phyloP scores from a whole-genome alignment of 768 basidiomycete species.

The Auricularia heimuer region DNA sequence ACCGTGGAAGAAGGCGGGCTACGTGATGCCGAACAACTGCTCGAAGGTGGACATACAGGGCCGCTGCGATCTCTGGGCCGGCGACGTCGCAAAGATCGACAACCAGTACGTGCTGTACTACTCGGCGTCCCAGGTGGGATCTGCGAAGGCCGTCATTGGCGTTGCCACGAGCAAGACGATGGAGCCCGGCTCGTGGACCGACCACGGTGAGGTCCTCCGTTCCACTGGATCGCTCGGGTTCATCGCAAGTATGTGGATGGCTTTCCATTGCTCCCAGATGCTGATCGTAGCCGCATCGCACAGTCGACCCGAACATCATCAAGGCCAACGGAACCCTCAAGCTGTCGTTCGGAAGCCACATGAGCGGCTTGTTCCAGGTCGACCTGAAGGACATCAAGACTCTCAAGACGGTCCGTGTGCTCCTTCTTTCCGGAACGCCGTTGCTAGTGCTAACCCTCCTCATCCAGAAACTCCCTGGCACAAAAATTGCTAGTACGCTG shows the following conservation, averaged over 20 bases:
- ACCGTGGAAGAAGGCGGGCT: neutral
- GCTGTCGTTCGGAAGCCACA: no score
- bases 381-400: no score
- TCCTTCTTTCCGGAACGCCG: no score
- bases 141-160: neutral
- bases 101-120: neutral
- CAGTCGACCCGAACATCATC: neutral
- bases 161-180: neutral
- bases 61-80: neutral
- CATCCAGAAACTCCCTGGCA: no score
- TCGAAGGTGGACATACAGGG: neutral
- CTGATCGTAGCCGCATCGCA: neutral
- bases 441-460: no score
- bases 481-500: neutral
- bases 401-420: no score
- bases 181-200: neutral
- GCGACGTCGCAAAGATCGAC: neutral
- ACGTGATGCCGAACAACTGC: neutral
- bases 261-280: neutral
- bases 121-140: neutral
- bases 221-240: neutral
- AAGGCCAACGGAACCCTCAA: no score
- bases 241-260: neutral
- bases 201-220: neutral
- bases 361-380: no score